These are phyloP conservation scores for Pouteria campechiana DNA, from an alignment of 179 eudicot species.

Conservation along the genomic window DNA sequence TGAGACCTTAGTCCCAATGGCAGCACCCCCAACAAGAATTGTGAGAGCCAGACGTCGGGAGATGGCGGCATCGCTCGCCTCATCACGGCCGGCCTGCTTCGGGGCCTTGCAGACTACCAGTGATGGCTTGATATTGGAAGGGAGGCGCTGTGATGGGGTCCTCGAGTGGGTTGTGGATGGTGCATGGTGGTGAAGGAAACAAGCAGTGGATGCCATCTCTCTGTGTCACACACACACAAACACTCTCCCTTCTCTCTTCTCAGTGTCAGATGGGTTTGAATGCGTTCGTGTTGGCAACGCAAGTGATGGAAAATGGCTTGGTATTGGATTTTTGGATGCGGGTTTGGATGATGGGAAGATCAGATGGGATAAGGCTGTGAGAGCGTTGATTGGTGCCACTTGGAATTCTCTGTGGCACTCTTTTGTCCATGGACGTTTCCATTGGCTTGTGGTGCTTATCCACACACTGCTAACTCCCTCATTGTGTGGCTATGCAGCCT, in stretches of 20 bases:
- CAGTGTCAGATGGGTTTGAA: background rate
- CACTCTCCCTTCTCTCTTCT: background rate
- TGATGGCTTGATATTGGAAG: slow-evolving; percentile 25
- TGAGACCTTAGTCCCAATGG: slow-evolving; percentile 69
- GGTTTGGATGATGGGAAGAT: slow-evolving; percentile 35
- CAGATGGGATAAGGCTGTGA: slow-evolving; percentile 35
- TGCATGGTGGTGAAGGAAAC: slow-evolving; percentile 76
- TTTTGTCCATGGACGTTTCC: no score
- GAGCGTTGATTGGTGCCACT: slow-evolving; percentile 30
- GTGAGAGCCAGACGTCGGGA: slow-evolving; percentile 81
- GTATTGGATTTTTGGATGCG: slow-evolving; percentile 11
- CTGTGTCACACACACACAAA: background rate
- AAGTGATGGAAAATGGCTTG: slow-evolving; percentile 18
- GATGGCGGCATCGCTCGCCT: slow-evolving; percentile 10
- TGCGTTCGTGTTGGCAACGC: slow-evolving; percentile 1
- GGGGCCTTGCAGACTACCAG: slow-evolving; percentile 57
- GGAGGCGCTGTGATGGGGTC: slow-evolving; percentile 23
- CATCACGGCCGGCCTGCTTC: slow-evolving; percentile 36
- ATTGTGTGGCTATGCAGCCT: no score
- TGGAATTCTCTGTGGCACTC: no score
- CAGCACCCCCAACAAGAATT: slow-evolving; percentile 77
- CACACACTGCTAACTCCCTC: no score
- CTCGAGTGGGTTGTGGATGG: slow-evolving; percentile 26
- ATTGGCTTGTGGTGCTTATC: no score
- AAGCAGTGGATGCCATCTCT: slow-evolving; percentile 68